Evolutionary conservation across 2,329 filamentous ascomycete species (phyloP).

Genomic region (Fusarium sp.): DNA sequence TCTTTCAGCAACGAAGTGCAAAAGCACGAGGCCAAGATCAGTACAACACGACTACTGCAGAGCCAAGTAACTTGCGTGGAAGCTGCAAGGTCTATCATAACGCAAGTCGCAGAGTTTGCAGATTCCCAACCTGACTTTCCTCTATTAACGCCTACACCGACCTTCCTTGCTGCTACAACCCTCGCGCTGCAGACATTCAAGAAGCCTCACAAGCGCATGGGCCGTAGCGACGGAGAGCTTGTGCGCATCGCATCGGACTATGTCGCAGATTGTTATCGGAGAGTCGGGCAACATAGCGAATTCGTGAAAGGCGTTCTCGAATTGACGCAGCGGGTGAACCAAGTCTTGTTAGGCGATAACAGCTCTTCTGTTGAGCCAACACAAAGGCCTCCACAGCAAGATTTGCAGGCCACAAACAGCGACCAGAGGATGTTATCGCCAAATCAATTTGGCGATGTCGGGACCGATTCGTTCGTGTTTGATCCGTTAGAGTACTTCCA

Average conservation of each 20-base stretch:
- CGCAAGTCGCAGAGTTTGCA: slow-evolving; percentile 30
- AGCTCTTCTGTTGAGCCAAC: slow-evolving; percentile 1
- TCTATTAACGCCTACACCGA: slow-evolving; percentile 26
- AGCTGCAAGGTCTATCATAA: slow-evolving; percentile 32
- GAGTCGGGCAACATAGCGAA: slow-evolving; percentile 19
- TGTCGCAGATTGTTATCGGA: slow-evolving; percentile 22
- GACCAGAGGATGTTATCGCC: slow-evolving; percentile 10
- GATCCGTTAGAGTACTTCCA: slow-evolving; percentile 30
- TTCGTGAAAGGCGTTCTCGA: slow-evolving; percentile 26
- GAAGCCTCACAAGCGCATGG: slow-evolving; percentile 36
- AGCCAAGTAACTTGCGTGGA: slow-evolving; percentile 32
- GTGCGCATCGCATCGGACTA: slow-evolving; percentile 25
- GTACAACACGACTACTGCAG: slow-evolving; percentile 20
- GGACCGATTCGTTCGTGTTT: slow-evolving; percentile 10
- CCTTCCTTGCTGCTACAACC: slow-evolving; percentile 26
- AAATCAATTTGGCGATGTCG: background rate
- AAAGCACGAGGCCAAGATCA: slow-evolving; percentile 26
- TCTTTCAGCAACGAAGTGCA: slow-evolving; percentile 23
- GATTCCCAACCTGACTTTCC: slow-evolving; percentile 20
- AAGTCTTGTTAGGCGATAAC: slow-evolving; percentile 22
- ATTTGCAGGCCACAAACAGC: background rate
- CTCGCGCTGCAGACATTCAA: slow-evolving; percentile 33
- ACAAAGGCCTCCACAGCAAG: background rate
- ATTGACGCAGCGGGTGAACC: slow-evolving; percentile 21
- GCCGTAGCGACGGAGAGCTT: slow-evolving; percentile 33